Evolutionary conservation across 768 basidiomycete genomes (phyloP), one percentile per base, ranked within the genome.

Genomic region (Mycena vulgaris): DNA sequence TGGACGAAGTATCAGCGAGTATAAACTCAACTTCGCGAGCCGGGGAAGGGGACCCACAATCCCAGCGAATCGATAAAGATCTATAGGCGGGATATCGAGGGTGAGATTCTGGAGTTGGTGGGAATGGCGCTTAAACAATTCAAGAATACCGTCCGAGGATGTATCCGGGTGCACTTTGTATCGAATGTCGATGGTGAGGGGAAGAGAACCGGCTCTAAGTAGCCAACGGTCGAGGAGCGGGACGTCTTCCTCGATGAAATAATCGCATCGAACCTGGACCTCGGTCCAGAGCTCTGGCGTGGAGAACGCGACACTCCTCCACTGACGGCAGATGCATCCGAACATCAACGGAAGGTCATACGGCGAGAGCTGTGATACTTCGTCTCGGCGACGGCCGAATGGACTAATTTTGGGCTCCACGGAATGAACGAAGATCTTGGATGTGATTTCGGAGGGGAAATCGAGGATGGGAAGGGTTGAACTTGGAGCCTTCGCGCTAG

Each of bases 31-130:
- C 17, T 49, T 59, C 37, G 27, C 40, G 16, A 66, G 57, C 23
- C 16, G 16, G 14, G 57, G 48, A 23, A 66, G 48, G 5, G 57
- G 56, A 16, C 57, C 64, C 10, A 56, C 45, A 23, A 57, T 33
- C 42, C 47, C 35, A 21, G 17, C 13, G 33, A 57, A 39, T n/a
- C 47, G 42, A 47, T 57, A 37, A 10, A 48, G 37, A 14, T 65
- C 64, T 11, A 31, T 14, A 2, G 57, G n/a, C 5, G 21, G 14
- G n/a, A 59, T 52, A n/a, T 37, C 17, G 19, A 66, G 66, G 19
- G 57, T 59, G 14, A 66, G 39, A 40, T 51, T 42, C 57, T 66
- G 66, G 10, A 66, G 37, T 33, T 66, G 65, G 5, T 19, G n/a
- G 0, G 57, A 37, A 48, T 66, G 57, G 6, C 66, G 66, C 21